Conservation (phyloP, 2,329 filamentous ascomycete genomes). For the Ophiostoma piceae region DNA sequence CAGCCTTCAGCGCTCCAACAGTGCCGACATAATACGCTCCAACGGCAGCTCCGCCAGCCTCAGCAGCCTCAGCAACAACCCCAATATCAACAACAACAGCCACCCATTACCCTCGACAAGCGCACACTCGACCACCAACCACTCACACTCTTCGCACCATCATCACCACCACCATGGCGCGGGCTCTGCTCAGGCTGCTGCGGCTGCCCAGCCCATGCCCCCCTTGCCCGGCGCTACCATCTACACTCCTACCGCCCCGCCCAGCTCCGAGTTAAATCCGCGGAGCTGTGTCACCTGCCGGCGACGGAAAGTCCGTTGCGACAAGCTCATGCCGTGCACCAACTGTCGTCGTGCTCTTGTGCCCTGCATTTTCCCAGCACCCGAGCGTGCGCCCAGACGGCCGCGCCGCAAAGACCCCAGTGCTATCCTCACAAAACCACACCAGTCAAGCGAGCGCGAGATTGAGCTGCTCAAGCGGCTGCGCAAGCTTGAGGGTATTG, state of each 20-base stretch:
- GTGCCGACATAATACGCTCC: constrained; percentile 13
- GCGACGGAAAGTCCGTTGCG: constrained; percentile 53
- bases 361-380: constrained; percentile 46
- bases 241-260: constrained; percentile 30
- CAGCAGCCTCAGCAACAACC: neutral
- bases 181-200: constrained; percentile 19
- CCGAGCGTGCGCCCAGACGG: constrained; percentile 49
- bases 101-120: constrained; percentile 13
- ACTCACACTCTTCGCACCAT: constrained; percentile 15
- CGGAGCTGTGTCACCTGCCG: constrained; percentile 50
- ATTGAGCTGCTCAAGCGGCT: constrained; percentile 67
- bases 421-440: constrained; percentile 41
- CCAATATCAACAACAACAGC: neutral
- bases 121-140: constrained; percentile 13
- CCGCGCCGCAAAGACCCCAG: constrained; percentile 59
- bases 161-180: constrained; percentile 22
- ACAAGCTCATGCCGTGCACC: constrained; percentile 52
- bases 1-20: constrained; percentile 9
- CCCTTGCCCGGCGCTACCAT: constrained; percentile 31
- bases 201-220: constrained; percentile 26
- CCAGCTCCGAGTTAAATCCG: constrained; percentile 33
- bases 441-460: constrained; percentile 57
- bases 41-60: neutral
- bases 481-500: constrained; percentile 68
- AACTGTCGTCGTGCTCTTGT: constrained; percentile 52